Base-by-base conservation (phyloP, 2,329 filamentous ascomycete genomes). In the Claviceps fusiformis region DNA sequence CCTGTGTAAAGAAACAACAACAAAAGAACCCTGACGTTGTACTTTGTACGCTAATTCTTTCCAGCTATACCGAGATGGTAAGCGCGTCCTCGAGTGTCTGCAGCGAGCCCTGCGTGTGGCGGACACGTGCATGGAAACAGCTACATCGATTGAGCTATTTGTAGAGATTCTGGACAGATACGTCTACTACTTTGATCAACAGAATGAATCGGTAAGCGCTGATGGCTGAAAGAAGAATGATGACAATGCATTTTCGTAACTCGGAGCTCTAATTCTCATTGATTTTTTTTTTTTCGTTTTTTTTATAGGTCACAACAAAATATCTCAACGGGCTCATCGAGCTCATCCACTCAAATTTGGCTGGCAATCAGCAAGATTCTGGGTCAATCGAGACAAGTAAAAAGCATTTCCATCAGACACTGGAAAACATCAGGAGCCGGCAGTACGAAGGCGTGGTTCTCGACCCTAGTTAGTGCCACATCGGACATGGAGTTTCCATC, bases 111-210 rank as follows among this genome's bases (percentile, higher is more conserved):
- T 98, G 10, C 86, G 95, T 41, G 95, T 98, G 33, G 95, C 93
- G 2, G 93, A 98, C 70, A 95, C 93, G 7, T 98, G 93, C 73
- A 98, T 98, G 93, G 95, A 98, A 71, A 93, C 91, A 8, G 89
- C 90, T 7, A 90, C 96, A 4, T 96, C 90, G 3, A 93, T 98
- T 50, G 95, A 98, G 72, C 79, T 98, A 51, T 98, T 98, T 71
- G 92, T 98, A 56, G 93, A 98, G 73, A 98, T 98, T 59, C 75
- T 98, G 55, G 96, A 98, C 70, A 84, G 93, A 70, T 98, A 98
- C 68, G 91, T 97, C 54, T 98, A 98, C 71, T 98, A 97, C 75
- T 98, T 96, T 73, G 93, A 98, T 70, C 92, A 98, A 70, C 89
- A 95, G 68, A 98, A 98, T 71, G 93, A 98, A 73, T 91, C 91